Evolutionary conservation across 768 basidiomycete species (phyloP).

Genomic region (Galerina sulciceps): DNA sequence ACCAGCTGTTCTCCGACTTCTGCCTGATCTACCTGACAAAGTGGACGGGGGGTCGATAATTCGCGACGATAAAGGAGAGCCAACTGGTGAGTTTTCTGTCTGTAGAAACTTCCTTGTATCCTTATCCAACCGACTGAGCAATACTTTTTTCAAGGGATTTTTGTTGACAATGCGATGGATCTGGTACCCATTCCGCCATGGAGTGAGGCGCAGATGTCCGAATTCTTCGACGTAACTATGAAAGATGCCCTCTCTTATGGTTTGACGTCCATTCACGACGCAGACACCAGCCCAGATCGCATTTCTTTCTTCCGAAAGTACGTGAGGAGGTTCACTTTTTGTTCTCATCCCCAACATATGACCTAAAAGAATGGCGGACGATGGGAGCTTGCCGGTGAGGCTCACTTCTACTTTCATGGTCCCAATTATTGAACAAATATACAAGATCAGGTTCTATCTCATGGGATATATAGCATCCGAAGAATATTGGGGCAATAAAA

Average conservation of each 20-base stretch:
- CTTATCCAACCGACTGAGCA: no score
- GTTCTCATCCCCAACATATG: background rate
- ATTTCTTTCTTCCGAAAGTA: slow-evolving; percentile 73
- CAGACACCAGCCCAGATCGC: slow-evolving; percentile 49
- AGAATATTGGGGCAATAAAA: slow-evolving; percentile 67
- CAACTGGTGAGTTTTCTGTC: slow-evolving; percentile 57
- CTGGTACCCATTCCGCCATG: slow-evolving; percentile 72
- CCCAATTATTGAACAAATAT: background rate
- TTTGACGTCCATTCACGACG: slow-evolving; percentile 89
- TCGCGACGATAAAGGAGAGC: slow-evolving; percentile 60
- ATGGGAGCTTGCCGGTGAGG: slow-evolving; percentile 70
- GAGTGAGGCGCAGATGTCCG: slow-evolving; percentile 58
- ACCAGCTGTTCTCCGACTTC: slow-evolving; percentile 63
- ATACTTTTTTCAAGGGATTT: slow-evolving; percentile 51
- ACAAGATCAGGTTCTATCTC: slow-evolving; percentile 60
- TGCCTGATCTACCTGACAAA: slow-evolving; percentile 60
- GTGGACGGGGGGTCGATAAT: slow-evolving; percentile 79
- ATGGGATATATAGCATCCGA: slow-evolving; percentile 60
- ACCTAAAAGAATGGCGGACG: slow-evolving; percentile 64
- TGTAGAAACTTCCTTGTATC: background rate
- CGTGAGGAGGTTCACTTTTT: slow-evolving; percentile 17
- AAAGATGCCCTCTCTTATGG: slow-evolving; percentile 77
- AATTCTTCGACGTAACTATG: slow-evolving; percentile 66
- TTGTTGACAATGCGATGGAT: slow-evolving; percentile 87
- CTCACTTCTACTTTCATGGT: background rate